Evolutionary conservation across 2,329 filamentous ascomycete genomes (phyloP).

Genomic region (Botrytis hyacinthi): DNA sequence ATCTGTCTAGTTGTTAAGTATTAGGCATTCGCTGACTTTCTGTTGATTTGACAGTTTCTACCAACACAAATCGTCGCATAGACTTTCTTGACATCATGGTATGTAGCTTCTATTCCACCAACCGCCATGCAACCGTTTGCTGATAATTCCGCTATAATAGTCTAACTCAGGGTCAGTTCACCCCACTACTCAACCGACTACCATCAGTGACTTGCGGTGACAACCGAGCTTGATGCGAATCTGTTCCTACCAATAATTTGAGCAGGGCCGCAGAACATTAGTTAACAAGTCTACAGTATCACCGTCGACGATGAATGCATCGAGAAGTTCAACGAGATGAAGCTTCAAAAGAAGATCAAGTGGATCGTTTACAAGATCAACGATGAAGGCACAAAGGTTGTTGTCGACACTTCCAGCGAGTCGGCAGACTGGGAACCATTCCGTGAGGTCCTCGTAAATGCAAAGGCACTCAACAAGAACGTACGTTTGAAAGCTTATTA

Average conservation of each 20-base stretch:
- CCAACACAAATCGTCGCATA: constrained; percentile 19
- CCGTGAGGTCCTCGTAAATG: constrained; percentile 72
- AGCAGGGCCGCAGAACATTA: neutral
- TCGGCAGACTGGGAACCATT: constrained; percentile 69
- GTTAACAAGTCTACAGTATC: constrained; percentile 52
- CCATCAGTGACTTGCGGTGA: constrained; percentile 22
- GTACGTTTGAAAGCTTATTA: constrained; percentile 45
- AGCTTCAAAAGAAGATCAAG: constrained; percentile 78
- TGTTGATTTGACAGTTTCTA: constrained; percentile 2
- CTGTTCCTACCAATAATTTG: neutral
- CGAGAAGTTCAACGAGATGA: constrained; percentile 72
- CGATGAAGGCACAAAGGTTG: constrained; percentile 78
- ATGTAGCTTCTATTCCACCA: constrained; percentile 15
- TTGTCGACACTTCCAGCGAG: constrained; percentile 70
- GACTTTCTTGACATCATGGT: constrained; percentile 27
- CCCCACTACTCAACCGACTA: constrained; percentile 28
- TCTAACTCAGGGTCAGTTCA: constrained; percentile 67
- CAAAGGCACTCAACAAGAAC: constrained; percentile 68
- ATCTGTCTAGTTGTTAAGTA: constrained; percentile 18
- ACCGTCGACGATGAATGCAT: constrained; percentile 71
- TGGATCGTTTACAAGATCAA: constrained; percentile 88
- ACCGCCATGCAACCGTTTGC: constrained; percentile 11
- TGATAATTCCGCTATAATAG: constrained; percentile 41
- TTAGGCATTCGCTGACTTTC: constrained; percentile 16
- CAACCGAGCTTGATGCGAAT: constrained; percentile 18